Base-by-base conservation (phyloP, 2,329 filamentous ascomycete genomes). In the Aspergillus jensenii region DNA sequence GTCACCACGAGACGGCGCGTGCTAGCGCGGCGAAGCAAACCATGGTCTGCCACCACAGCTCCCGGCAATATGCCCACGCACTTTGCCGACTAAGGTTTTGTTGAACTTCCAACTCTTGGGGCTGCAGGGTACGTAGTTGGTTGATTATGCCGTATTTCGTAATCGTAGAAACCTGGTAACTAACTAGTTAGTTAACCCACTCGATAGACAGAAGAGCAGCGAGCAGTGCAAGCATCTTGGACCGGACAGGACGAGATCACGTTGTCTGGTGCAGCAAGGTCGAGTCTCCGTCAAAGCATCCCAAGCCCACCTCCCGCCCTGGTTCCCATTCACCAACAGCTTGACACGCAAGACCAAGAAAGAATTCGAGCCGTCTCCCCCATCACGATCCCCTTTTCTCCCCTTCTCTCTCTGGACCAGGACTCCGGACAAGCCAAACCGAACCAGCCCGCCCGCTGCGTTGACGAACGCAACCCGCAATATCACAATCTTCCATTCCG, bases 401-500 rank as follows among this genome's bases (percentile, higher is more conserved):
- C 11, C 43, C 37, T 17, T 46, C 25, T 17, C n/a, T 15, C 25
- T 55, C 25, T 48, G 44, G 21, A 25, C 25, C 52, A 15, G 48
- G 14, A 37, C 25, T 17, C 40, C 19, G 51, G 41, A 37, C 51
- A 46, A 25, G 41, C 27, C 55, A 44, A 50, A 45, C 45, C 56
- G 39, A 39, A 45, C 27, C 41, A 54, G 54, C 56, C 52, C 31
- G 33, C 39, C 37, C 39, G 15, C 40, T 23, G 19, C 46, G 27
- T 11, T 39, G 21, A 48, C 37, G 21, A 43, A 33, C n/a, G 12
- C 35, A 37, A 37, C 35, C 35, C 53, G 45, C 55, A 58, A 49
- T 46, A 45, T 50, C 47, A 49, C 27, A 54, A 58, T 50, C 50
- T 51, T 51, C 40, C 51, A 47, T 45, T 55, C 39, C 46, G 56